Evolutionary conservation across 2,329 filamentous ascomycete species (phyloP).

Genomic region (Apiospora arundinis): DNA sequence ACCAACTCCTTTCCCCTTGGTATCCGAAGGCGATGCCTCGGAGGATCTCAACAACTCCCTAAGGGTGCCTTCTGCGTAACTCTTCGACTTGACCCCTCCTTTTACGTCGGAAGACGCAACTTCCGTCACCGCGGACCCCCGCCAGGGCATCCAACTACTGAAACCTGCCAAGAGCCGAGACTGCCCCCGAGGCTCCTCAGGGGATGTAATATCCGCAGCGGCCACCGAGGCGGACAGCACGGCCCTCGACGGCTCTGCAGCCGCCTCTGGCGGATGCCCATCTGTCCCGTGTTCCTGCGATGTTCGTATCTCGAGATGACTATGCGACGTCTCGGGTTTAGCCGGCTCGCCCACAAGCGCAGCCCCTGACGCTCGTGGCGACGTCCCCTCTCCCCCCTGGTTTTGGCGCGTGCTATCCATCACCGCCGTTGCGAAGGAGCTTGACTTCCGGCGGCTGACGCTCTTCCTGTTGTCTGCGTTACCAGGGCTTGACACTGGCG

Average conservation of each 20-base stretch:
- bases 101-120: conserved; percentile 30
- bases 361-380: conserved; percentile 44
- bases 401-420: conserved; percentile 48
- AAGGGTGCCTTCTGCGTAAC: conserved; percentile 63
- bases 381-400: conserved; percentile 34
- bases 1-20: conserved; percentile 37
- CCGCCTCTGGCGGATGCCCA: conserved; percentile 35
- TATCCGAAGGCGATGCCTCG: conserved; percentile 33
- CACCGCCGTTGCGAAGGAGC: conserved; percentile 53
- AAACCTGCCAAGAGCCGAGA: conserved; percentile 46
- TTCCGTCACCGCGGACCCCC: conserved; percentile 27
- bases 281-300: conserved; percentile 34
- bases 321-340: conserved; percentile 62
- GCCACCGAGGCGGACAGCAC: conserved; percentile 37
- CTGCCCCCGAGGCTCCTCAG: conserved; percentile 31
- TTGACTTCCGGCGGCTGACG: conserved; percentile 44
- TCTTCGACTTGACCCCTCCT: conserved; percentile 38
- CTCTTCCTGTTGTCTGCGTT: conserved; percentile 29
- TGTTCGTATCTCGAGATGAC: conserved; percentile 54
- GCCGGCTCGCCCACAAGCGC: conserved; percentile 62
- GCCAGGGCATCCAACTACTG: conserved; percentile 55
- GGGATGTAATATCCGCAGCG: conserved; percentile 35
- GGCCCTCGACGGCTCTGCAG: conserved; percentile 29
- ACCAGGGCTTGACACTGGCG: conserved; percentile 31
- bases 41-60: conserved; percentile 55